Percentiles rank a stretch among this genome's conserved stretches.
Evolutionary conservation across 2,329 filamentous ascomycete species (phyloP).

Genomic region (Lachnellula occidentalis): DNA sequence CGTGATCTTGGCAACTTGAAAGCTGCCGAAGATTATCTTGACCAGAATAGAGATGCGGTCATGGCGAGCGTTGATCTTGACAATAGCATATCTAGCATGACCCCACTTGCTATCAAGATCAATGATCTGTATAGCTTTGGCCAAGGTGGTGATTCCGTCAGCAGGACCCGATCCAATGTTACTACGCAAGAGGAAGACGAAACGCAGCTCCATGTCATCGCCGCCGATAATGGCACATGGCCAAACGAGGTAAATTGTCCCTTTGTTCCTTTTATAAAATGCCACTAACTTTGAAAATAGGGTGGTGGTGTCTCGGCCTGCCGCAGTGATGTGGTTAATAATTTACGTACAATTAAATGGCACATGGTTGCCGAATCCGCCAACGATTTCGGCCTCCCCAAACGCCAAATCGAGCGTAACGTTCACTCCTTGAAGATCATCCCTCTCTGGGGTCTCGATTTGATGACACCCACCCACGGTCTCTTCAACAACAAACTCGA

Average conservation of each 20-base stretch:
- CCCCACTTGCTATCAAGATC: conserved; percentile 31
- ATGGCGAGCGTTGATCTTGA: conserved; percentile 29
- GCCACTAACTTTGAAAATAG: neutral
- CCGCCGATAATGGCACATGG: conserved; percentile 25
- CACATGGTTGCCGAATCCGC: conserved; percentile 47
- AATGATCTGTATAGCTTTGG: conserved; percentile 33
- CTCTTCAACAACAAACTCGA: conserved; percentile 44
- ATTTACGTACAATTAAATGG: conserved; percentile 42
- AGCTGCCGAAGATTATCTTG: conserved; percentile 37
- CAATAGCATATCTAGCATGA: conserved; percentile 26
- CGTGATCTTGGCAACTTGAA: conserved; percentile 34
- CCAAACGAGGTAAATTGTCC: neutral
- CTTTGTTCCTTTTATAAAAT: neutral
- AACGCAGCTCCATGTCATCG: conserved; percentile 37
- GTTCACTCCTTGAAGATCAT: conserved; percentile 45
- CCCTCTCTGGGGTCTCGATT: conserved; percentile 46
- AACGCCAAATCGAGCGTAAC: conserved; percentile 44
- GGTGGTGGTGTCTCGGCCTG: conserved; percentile 33
- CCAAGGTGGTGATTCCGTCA: conserved; percentile 31
- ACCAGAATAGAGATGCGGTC: conserved; percentile 26
- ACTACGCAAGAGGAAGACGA: conserved; percentile 11
- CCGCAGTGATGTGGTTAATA: conserved; percentile 45
- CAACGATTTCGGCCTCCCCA: conserved; percentile 45
- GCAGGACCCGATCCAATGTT: conserved; percentile 31
- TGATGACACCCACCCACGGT: conserved; percentile 44